A percentile compares a stretch with the other conserved stretches of the same genome.
These are phyloP conservation scores for Neurospora discreta DNA, from an alignment of 495 filamentous ascomycete genomes.

Conservation along the genomic window DNA sequence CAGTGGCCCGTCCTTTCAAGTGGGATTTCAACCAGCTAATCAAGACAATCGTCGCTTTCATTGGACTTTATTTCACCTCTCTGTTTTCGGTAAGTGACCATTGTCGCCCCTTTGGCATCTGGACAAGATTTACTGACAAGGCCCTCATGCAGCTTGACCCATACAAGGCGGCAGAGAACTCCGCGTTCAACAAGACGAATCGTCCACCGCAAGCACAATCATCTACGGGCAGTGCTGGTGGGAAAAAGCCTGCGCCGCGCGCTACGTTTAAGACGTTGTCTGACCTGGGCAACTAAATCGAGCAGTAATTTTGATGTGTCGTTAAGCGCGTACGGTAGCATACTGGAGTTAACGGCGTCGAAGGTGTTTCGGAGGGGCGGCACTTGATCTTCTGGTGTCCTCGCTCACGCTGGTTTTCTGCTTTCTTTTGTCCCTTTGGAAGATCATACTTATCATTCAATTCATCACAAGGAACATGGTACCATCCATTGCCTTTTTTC, in stretches of 20 bases:
- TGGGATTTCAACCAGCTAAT: slow-evolving; percentile 32
- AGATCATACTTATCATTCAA: background rate
- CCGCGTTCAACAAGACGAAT: slow-evolving; percentile 48
- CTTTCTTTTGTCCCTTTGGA: background rate
- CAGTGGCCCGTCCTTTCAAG: slow-evolving; percentile 19
- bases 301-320: background rate
- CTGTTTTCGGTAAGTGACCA: slow-evolving; percentile 38
- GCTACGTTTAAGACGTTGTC: slow-evolving; percentile 31
- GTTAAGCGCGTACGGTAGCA: background rate
- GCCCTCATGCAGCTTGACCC: slow-evolving; percentile 45
- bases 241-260: slow-evolving; percentile 11
- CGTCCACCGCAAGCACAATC: slow-evolving; percentile 11
- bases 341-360: background rate
- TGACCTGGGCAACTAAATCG: slow-evolving; percentile 18
- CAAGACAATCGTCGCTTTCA: slow-evolving; percentile 39
- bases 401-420: background rate
- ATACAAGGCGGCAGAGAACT: slow-evolving; percentile 51
- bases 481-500: background rate
- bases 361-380: background rate
- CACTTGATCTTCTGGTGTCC: background rate
- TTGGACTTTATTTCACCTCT: slow-evolving; percentile 49
- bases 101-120: background rate
- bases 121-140: slow-evolving; percentile 9
- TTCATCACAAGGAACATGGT: background rate
- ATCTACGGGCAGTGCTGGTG: slow-evolving; percentile 4